Evolutionary conservation across 192 early-diverging fungal species (phyloP), one percentile per base, ranked within the genome.

Genomic region (Pilaira anomala): DNA sequence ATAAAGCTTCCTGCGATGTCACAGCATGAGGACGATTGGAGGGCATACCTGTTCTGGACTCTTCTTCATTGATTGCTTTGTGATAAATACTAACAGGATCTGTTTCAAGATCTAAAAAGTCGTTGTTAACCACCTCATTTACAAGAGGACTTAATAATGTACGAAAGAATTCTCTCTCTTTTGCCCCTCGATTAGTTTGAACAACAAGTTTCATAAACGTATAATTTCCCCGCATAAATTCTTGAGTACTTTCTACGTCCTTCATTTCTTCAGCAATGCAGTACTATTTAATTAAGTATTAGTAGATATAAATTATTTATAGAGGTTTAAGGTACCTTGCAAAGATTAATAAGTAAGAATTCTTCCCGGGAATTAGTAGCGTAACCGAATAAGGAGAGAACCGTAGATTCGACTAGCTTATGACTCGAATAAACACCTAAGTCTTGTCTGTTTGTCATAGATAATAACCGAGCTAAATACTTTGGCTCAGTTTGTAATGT

Each of bases 361-460:
- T 99, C 98, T 61, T 98, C 97, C 22, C 96, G 80, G n/a, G 87
- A 80, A 72, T 97, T 94, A 70, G 98, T 97, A 1, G 95, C 98
- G 80, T 96, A 99, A 4, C 96, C 95, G 77, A 91, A 99, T 50
- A 99, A 72, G 22, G 94, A 90, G 63, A 99, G 72, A 21, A 96
- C 91, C 1, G 91, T 86, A 19, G 89, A 84, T 69, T 98, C 96
- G 9, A 97, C 85, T 52, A 94, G 83, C 79, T 93, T 92, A 49
- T 84, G 88, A 16, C 79, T 76, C 53, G 71, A 80, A 4, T 72
- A 65, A 57, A 78, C 70, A 1, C 87, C 85, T n/a, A 91, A 86
- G 5, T 76, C 84, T 79, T 94, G 91, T 29, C 61, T 51, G 78
- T 94, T 97, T 48, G 98, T 80, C 53, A 89, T 74, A 29, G 92